Base-by-base conservation (phyloP, 1,284 basidiomycete genomes). In the Mycena citricolor region DNA sequence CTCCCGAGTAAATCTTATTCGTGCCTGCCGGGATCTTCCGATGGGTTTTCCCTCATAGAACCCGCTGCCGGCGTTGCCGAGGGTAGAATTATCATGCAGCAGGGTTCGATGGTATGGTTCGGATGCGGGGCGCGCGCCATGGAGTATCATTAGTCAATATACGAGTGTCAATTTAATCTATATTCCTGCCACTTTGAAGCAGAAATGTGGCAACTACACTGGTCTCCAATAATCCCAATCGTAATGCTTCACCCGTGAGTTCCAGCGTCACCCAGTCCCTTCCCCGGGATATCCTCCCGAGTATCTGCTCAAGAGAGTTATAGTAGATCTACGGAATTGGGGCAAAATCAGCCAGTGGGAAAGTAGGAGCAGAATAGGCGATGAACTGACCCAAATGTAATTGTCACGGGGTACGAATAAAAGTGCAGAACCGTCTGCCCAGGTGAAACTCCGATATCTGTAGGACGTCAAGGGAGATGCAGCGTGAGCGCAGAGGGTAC, bases 381-480 rank as follows among this genome's bases (percentile, higher is more conserved):
- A n/a, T 29, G 17, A 13, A 65, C 75, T 8, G 52, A 79, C 76
- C 29, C 66, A 54, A 29, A 60, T 48, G 31, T 43, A 32, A 8
- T 46, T 36, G 8, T 47, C 42, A 16, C 42, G 44, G 8, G 57
- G 50, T 13, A 47, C 40, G 57, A 54, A 58, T 11, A 55, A 43
- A 23, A 49, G 57, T 19, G 59, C 55, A 1, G 66, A 56, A 0
- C 70, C 68, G 23, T 64, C 56, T 13, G 71, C 56, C n/a, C n/a
- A n/a, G 5, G 61, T 60, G 70, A 79, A 71, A n/a, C 55, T 49
- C 24, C 76, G 63, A 14, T 64, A 62, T 26, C 75, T 73, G 48
- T 2, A 47, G 11, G 26, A 11, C 36, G 5, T 14, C 11, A 50
- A 22, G 38, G 44, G 44, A 37, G 34, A 14, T 37, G 6, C 17